These are phyloP conservation scores for Exophiala bonariae DNA, from an alignment of 2,329 filamentous ascomycete species.

Conservation along the genomic window DNA sequence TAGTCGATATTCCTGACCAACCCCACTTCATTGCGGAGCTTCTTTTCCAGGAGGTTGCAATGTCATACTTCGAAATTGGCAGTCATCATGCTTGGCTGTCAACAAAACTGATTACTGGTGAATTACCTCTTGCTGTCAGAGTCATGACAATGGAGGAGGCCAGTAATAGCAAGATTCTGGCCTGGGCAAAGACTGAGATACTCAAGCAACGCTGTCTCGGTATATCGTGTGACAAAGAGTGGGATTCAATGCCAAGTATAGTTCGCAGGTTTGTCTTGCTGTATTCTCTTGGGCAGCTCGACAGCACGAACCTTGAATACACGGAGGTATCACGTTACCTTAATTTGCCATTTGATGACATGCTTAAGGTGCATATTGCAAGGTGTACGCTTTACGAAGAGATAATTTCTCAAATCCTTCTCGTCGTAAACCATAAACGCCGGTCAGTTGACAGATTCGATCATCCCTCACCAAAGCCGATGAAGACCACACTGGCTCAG, in stretches of 20 bases:
- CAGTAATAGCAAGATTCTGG: conserved; percentile 39
- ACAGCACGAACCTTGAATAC: conserved; percentile 30
- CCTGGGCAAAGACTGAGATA: conserved; percentile 46
- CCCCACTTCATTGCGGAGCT: conserved; percentile 41
- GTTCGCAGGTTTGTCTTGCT: conserved; percentile 48
- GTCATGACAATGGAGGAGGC: conserved; percentile 33
- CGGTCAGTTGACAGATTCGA: no score
- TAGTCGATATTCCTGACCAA: conserved; percentile 36
- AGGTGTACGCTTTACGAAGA: conserved; percentile 44
- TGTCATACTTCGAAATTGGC: conserved; percentile 36
- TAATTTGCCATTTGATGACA: conserved; percentile 19
- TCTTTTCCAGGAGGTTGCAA: conserved; percentile 38
- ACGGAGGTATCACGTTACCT: not conserved
- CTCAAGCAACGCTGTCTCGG: conserved; percentile 50
- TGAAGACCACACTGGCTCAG: not conserved
- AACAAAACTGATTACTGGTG: conserved; percentile 35
- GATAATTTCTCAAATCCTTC: not conserved
- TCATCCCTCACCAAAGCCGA: not conserved
- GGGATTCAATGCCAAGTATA: conserved; percentile 50
- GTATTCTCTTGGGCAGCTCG: conserved; percentile 46
- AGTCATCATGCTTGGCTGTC: conserved; percentile 39
- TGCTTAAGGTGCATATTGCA: conserved; percentile 47
- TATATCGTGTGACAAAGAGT: conserved; percentile 51
- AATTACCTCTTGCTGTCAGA: conserved; percentile 20
- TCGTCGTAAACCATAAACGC: not conserved